Evolutionary conservation across 2,329 filamentous ascomycete genomes (phyloP).

Genomic region (Cladosporium halotolerans): DNA sequence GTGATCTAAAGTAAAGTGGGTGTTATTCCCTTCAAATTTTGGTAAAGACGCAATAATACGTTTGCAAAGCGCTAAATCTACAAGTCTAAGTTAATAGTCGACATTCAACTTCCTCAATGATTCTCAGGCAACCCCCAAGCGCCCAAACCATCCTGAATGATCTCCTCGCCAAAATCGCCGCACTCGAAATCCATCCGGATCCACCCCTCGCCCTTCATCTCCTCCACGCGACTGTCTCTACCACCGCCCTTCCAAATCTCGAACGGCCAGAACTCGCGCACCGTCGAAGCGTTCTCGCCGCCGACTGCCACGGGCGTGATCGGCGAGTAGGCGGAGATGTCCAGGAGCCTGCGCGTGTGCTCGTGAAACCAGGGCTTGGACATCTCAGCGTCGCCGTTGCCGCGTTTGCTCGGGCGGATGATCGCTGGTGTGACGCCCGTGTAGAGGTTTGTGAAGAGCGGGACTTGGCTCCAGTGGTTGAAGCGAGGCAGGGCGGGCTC

Average conservation of each 20-base stretch:
- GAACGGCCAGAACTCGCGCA: slow-evolving; percentile 36
- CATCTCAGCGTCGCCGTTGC: slow-evolving; percentile 1
- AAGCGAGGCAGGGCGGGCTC: slow-evolving; percentile 11
- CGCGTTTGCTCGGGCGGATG: slow-evolving; percentile 9
- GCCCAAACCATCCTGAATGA: slow-evolving; percentile 24
- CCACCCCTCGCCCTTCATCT: slow-evolving; percentile 7
- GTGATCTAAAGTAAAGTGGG: no score
- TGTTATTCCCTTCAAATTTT: no score
- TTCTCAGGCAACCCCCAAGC: slow-evolving; percentile 24
- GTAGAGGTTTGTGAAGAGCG: slow-evolving; percentile 14
- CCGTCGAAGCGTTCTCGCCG: slow-evolving; percentile 31
- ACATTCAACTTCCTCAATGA: slow-evolving; percentile 6
- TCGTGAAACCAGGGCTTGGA: slow-evolving; percentile 6
- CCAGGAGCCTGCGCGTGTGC: slow-evolving; percentile 14
- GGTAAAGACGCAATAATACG: no score
- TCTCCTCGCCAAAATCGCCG: not conserved
- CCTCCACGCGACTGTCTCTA: slow-evolving; percentile 29
- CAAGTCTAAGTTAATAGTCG: no score
- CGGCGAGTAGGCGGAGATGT: slow-evolving; percentile 14
- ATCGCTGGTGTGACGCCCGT: slow-evolving; percentile 14
- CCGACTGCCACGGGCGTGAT: slow-evolving; percentile 28
- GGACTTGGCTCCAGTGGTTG: slow-evolving; percentile 13
- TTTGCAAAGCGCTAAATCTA: no score
- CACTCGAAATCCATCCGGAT: slow-evolving; percentile 6
- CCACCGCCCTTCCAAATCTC: slow-evolving; percentile 43